phyloP scores from a whole-genome alignment of 139 green algal genomes.

The Nannochloris sp. region DNA sequence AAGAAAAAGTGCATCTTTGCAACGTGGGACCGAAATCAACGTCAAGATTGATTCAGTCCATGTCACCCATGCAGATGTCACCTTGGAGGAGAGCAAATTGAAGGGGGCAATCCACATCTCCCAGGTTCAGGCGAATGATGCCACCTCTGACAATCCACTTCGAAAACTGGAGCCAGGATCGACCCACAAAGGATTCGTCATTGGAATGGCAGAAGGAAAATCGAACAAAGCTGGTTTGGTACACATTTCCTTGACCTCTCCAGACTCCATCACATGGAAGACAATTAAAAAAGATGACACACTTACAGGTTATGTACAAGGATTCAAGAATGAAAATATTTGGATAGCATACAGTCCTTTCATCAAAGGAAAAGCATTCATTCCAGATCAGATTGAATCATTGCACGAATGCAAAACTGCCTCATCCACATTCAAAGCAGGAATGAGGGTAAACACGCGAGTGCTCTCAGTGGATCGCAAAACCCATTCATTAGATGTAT shows the following conservation, averaged over 20 bases:
- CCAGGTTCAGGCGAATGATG: slow-evolving; percentile 24
- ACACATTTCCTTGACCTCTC: no score
- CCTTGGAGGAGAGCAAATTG: slow-evolving; percentile 20
- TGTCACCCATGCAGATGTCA: slow-evolving; percentile 30
- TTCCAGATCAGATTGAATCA: background rate
- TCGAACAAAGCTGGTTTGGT: no score
- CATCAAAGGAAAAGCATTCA: slow-evolving; percentile 20
- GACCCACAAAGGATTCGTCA: background rate
- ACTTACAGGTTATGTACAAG: slow-evolving; percentile 24
- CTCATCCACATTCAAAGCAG: background rate
- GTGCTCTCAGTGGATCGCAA: slow-evolving; percentile 26
- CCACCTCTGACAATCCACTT: background rate
- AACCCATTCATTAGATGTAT: slow-evolving; percentile 44
- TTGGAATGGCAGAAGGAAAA: background rate
- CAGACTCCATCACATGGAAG: background rate
- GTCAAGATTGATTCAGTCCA: slow-evolving; percentile 39
- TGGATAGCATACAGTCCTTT: slow-evolving; percentile 18
- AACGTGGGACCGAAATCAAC: slow-evolving; percentile 14
- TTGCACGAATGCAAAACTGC: slow-evolving; percentile 10
- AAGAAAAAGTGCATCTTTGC: background rate
- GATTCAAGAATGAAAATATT: slow-evolving; percentile 23
- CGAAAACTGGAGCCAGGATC: background rate
- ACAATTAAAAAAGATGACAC: slow-evolving; percentile 5
- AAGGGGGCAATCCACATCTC: slow-evolving; percentile 51
- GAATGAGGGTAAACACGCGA: background rate